phyloP scores from a whole-genome alignment of 139 green algal genomes.

The Auxenochlorella pyrenoidosa region DNA sequence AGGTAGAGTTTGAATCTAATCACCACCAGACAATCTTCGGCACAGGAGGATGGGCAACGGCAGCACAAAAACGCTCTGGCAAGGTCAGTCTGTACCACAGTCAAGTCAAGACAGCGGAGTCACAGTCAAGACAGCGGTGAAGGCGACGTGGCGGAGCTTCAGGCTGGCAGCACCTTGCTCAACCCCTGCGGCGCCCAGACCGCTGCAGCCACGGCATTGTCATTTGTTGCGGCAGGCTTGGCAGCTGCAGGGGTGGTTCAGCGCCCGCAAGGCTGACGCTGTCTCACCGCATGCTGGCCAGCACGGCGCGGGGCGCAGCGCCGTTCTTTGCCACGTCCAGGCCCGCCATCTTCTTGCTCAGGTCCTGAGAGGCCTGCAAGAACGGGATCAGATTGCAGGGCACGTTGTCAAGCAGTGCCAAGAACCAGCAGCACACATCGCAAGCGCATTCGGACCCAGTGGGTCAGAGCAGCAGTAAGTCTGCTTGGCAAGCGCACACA shows the following conservation, averaged over 20 bases:
- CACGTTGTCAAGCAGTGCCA: no score
- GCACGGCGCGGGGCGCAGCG: neutral
- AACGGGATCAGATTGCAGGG: neutral
- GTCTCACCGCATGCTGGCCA: slow-evolving; percentile 29
- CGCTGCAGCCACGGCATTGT: neutral
- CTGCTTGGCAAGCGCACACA: no score
- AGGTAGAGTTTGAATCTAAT: neutral
- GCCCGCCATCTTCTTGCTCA: slow-evolving; percentile 32
- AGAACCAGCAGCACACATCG: no score
- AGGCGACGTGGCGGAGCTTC: neutral
- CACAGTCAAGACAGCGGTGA: neutral
- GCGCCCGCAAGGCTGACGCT: neutral
- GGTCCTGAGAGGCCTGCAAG: slow-evolving; percentile 20
- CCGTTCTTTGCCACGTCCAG: slow-evolving; percentile 8
- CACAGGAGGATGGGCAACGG: neutral
- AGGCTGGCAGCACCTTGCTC: neutral
- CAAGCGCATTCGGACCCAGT: no score
- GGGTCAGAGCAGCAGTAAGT: no score
- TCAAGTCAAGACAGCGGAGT: neutral
- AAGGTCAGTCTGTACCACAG: no score
- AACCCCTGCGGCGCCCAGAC: no score
- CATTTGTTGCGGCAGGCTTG: neutral
- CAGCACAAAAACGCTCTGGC: neutral
- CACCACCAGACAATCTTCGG: neutral
- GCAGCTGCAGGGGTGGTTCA: neutral